Conservation (phyloP, 2,329 filamentous ascomycete species). For the Microdochium nivale region DNA sequence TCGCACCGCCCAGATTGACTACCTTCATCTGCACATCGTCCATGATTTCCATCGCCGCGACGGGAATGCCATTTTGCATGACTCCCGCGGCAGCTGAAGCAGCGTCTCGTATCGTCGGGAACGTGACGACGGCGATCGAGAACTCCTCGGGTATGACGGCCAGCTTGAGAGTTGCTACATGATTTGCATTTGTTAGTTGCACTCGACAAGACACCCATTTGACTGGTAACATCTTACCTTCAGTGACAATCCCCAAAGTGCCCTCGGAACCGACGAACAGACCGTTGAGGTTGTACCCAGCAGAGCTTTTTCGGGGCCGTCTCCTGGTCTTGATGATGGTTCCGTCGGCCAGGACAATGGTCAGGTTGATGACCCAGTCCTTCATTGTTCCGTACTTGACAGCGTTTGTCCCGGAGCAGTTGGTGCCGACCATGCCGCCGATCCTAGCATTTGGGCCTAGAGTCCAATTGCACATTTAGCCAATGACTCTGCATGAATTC, state of each 20-base stretch:
- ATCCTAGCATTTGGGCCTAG: slow-evolving; percentile 60
- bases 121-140: slow-evolving; percentile 72
- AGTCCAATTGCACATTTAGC: not conserved
- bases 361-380: slow-evolving; percentile 78
- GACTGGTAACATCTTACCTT: slow-evolving; percentile 31
- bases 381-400: slow-evolving; percentile 82
- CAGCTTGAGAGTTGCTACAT: slow-evolving; percentile 65
- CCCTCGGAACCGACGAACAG: slow-evolving; percentile 78
- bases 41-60: slow-evolving; percentile 79
- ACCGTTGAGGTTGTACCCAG: slow-evolving; percentile 74
- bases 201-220: not conserved
- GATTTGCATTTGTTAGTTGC: not conserved
- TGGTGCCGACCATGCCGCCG: slow-evolving; percentile 76
- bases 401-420: slow-evolving; percentile 70
- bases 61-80: slow-evolving; percentile 65
- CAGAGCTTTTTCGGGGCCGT: slow-evolving; percentile 71
- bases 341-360: slow-evolving; percentile 71
- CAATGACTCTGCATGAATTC: too few species aligned
- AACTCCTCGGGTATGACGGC: slow-evolving; percentile 67
- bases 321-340: slow-evolving; percentile 70
- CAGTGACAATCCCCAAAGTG: slow-evolving; percentile 72
- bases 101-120: slow-evolving; percentile 68
- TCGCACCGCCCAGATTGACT: slow-evolving; percentile 66
- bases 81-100: slow-evolving; percentile 65
- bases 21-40: slow-evolving; percentile 83